A percentile compares a stretch with the other conserved stretches of the same genome.
phyloP scores from a whole-genome alignment of 108 stramenopile species.

The Stephanodiscus triporus region DNA sequence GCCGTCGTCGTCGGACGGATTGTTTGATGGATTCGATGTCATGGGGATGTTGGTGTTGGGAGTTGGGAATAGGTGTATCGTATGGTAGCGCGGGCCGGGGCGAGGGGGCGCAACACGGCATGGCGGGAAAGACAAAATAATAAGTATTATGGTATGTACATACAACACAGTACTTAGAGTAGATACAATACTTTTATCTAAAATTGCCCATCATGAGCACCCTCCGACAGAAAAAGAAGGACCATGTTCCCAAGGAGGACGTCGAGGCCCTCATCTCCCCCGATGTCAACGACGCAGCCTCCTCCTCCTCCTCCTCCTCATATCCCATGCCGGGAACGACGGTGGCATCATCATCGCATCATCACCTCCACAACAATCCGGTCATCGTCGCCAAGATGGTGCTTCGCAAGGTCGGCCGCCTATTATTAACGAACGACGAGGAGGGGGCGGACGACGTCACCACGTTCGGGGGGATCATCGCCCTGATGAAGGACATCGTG shows the following conservation, averaged over 20 bases:
- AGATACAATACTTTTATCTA: no score
- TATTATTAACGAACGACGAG: conserved; percentile 1
- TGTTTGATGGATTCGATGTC: no score
- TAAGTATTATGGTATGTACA: no score
- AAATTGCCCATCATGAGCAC: background rate
- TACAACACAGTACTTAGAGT: no score
- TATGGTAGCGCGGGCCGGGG: no score
- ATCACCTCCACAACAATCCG: conserved; percentile 12
- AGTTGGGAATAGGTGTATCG: no score
- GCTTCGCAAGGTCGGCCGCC: conserved; percentile 14
- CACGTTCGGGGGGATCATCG: background rate
- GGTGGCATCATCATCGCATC: no score
- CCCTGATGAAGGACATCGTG: conserved; percentile 31
- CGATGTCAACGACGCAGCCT: background rate
- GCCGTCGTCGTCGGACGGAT: no score
- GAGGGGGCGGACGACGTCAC: background rate
- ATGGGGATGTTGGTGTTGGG: no score
- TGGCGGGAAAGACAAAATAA: no score
- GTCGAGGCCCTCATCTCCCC: background rate
- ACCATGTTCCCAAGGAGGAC: background rate
- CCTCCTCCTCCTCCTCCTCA: background rate
- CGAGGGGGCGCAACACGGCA: no score
- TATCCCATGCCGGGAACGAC: background rate
- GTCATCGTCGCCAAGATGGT: conserved; percentile 26
- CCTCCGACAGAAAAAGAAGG: background rate